A percentile compares a stretch with the other conserved stretches of the same genome.
These are phyloP conservation scores for Claviceps digitariae DNA, from an alignment of 2,329 filamentous ascomycete species.

Conservation along the genomic window DNA sequence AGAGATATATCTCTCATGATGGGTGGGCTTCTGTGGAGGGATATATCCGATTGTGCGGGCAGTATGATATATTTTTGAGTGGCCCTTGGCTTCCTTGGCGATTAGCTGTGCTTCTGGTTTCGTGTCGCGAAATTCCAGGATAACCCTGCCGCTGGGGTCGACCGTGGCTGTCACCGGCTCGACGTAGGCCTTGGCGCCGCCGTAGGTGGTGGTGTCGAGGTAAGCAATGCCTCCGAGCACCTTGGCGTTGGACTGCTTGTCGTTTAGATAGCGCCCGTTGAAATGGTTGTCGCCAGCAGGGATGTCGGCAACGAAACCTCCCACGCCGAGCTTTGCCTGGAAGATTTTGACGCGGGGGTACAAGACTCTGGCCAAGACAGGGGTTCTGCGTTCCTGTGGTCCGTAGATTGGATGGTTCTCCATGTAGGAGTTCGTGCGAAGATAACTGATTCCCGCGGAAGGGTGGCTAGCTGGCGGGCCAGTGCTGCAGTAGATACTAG, in stretches of 20 bases:
- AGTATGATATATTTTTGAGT: conserved; percentile 19
- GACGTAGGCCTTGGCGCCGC: conserved; percentile 42
- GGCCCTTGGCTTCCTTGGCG: conserved; percentile 30
- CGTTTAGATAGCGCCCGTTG: conserved; percentile 17
- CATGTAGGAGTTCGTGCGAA: conserved; percentile 39
- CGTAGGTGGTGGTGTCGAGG: conserved; percentile 33
- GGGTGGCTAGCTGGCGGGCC: conserved; percentile 50
- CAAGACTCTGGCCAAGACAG: conserved; percentile 38
- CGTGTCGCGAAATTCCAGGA: conserved; percentile 29
- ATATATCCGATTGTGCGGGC: conserved; percentile 9
- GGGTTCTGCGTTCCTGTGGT: conserved; percentile 36
- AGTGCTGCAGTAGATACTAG: conserved; percentile 32
- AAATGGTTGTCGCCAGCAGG: conserved; percentile 29
- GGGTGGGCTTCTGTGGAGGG: conserved; percentile 4
- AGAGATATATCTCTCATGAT: conserved; percentile 3
- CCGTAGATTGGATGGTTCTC: conserved; percentile 50
- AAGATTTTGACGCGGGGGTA: conserved; percentile 24
- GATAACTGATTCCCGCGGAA: conserved; percentile 48
- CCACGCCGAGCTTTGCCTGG: conserved; percentile 36
- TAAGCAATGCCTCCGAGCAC: conserved; percentile 22
- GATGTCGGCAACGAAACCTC: conserved; percentile 36
- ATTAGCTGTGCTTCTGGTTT: conserved; percentile 27
- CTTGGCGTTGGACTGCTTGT: conserved; percentile 13
- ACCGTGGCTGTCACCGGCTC: conserved; percentile 29
- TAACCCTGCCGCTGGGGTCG: conserved; percentile 36